Conservation (phyloP, 139 green algal genomes). For the Chlamydomonas eustigma region DNA sequence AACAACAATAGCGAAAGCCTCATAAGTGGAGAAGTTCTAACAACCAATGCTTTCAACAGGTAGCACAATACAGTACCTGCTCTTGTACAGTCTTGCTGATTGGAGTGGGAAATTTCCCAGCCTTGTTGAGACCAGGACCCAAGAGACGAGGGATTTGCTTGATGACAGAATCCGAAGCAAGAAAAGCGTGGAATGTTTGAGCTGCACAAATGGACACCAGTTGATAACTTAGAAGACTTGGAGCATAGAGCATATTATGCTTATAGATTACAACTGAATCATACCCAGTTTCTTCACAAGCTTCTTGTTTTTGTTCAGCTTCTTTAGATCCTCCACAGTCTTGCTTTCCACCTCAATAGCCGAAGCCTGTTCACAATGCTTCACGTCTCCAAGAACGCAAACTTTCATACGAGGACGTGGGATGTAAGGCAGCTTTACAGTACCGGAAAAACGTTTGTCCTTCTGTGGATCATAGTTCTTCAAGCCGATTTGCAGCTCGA, state of each 20-base stretch:
- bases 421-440: slow-evolving; percentile 94
- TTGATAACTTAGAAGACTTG: too few species aligned
- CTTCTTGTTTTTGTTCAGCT: slow-evolving; percentile 99
- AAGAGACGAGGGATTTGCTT: slow-evolving; percentile 98
- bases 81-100: slow-evolving; percentile 77
- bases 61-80: too few species aligned
- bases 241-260: too few species aligned
- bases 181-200: slow-evolving; percentile 96
- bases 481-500: slow-evolving; percentile 98
- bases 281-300: slow-evolving; percentile 99
- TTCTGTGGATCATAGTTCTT: slow-evolving; percentile 99
- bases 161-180: slow-evolving; percentile 97
- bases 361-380: slow-evolving; percentile 92
- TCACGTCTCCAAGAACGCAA: slow-evolving; percentile 97
- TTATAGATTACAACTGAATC: too few species aligned
- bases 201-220: too few species aligned
- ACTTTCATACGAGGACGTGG: slow-evolving; percentile 91
- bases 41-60: too few species aligned
- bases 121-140: slow-evolving; percentile 98
- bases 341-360: slow-evolving; percentile 83
- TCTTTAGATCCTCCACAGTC: slow-evolving; percentile 97
- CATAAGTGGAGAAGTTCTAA: too few species aligned
- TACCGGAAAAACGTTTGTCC: slow-evolving; percentile 99
- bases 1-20: too few species aligned
- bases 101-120: slow-evolving; percentile 96